Evolutionary conservation across 1,284 basidiomycete genomes (phyloP).

Genomic region (Anthracocystis walkeri): DNA sequence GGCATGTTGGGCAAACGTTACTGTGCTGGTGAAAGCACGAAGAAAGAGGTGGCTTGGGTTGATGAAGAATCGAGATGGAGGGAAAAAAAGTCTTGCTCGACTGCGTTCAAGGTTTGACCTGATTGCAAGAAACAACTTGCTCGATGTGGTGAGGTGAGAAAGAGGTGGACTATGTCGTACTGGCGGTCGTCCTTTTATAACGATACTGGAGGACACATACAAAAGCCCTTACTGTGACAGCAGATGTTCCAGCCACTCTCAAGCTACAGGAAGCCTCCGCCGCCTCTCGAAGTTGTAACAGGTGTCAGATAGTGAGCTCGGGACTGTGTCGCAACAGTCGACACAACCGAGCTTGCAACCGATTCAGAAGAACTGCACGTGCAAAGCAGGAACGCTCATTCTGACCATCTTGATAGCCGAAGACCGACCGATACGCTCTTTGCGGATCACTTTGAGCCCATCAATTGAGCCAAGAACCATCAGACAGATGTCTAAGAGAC

Average conservation of each 20-base stretch:
- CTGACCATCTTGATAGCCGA: no score
- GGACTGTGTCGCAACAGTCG: neutral
- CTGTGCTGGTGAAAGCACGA: neutral
- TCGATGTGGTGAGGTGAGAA: neutral
- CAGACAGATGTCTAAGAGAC: neutral
- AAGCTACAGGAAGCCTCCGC: no score
- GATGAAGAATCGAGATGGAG: neutral
- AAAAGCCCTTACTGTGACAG: no score
- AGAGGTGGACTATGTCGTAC: neutral
- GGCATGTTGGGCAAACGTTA: slow-evolving; percentile 18
- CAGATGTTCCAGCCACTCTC: no score
- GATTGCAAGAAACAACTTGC: neutral
- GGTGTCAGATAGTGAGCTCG: neutral
- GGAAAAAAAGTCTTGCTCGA: neutral
- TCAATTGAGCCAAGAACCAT: neutral
- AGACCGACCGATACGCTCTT: no score
- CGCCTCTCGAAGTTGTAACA: no score
- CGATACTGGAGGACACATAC: no score
- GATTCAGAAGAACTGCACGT: neutral
- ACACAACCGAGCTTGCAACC: neutral
- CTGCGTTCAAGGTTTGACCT: slow-evolving; percentile 10
- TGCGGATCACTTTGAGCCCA: neutral
- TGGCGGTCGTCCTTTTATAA: neutral
- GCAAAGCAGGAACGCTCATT: slow-evolving; percentile 1
- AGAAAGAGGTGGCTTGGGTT: neutral